phyloP scores from a whole-genome alignment of 2,329 filamentous ascomycete species.

The Intubia oerlemansii region DNA sequence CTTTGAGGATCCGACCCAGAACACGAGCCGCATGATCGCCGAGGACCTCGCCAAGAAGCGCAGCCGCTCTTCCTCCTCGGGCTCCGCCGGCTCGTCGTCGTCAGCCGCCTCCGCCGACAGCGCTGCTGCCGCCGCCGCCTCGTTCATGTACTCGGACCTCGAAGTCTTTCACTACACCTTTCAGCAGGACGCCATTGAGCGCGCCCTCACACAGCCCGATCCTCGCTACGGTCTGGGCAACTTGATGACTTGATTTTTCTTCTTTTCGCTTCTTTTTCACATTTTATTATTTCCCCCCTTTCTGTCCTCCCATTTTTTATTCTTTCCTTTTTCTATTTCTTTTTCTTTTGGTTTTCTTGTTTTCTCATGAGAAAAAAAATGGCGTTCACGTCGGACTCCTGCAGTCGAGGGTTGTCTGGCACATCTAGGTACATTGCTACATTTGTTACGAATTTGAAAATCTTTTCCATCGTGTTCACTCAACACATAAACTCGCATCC shows the following conservation, averaged over 20 bases:
- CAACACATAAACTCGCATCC: no score
- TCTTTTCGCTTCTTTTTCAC: not conserved
- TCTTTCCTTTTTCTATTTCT: not conserved
- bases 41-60: constrained; percentile 33
- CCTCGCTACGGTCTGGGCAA: constrained; percentile 32
- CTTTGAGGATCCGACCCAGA: constrained; percentile 35
- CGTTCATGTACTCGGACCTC: constrained; percentile 19
- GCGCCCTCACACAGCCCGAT: constrained; percentile 27
- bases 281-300: not conserved
- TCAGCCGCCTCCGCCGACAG: constrained; percentile 13
- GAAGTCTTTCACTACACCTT: constrained; percentile 34
- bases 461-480: no score
- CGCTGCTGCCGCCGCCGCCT: constrained; percentile 4
- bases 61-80: constrained; percentile 9
- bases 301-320: not conserved
- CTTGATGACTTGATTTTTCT: constrained; percentile 18
- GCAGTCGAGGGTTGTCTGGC: no score
- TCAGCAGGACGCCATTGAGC: constrained; percentile 24
- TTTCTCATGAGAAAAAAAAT: no score
- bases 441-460: no score
- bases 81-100: constrained; percentile 11
- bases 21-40: constrained; percentile 28
- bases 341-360: not conserved
- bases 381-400: no score
- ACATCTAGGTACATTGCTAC: no score